Percentiles rank a stretch among this genome's conserved stretches.
These are phyloP conservation scores for Voacanga thouarsii DNA, from an alignment of 257 asterid genomes.

Conservation along the genomic window DNA sequence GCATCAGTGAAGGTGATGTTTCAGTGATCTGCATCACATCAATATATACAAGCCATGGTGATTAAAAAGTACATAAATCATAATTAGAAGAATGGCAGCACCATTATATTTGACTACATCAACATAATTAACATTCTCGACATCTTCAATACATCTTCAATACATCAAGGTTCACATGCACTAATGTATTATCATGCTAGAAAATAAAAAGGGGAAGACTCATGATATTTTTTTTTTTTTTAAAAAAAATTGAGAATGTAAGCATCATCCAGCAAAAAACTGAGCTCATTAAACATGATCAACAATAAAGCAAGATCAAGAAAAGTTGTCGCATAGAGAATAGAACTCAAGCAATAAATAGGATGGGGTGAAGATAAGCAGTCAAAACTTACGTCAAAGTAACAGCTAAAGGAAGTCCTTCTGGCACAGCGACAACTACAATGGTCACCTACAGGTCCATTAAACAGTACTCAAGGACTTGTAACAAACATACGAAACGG, in stretches of 20 bases:
- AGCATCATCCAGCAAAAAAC: background rate
- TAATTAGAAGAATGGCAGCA: background rate
- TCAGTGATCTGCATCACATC: too few relatives aligned
- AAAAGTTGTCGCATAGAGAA: background rate
- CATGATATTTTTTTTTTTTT: background rate
- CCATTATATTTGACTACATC: background rate
- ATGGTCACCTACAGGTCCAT: slow-evolving; percentile 65
- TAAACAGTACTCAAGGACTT: background rate
- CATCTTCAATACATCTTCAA: background rate
- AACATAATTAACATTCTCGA: background rate
- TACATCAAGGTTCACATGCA: background rate
- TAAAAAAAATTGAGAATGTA: too few relatives aligned
- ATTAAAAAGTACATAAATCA: background rate
- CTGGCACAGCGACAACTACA: slow-evolving; percentile 97
- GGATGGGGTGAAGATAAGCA: slow-evolving; percentile 1
- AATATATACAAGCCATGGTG: background rate
- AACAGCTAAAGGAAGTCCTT: slow-evolving; percentile 97
- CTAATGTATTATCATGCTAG: background rate
- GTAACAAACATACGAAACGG: background rate
- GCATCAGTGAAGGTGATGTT: too few relatives aligned
- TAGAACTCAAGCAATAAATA: background rate
- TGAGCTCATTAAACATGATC: background rate
- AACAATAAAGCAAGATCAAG: background rate
- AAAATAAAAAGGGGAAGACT: background rate
- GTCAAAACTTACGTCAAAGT: slow-evolving; percentile 72